Evolutionary conservation across 495 filamentous ascomycete genomes (phyloP), one percentile per base, ranked within the genome.

Genomic region (Penicillium crystallinum): DNA sequence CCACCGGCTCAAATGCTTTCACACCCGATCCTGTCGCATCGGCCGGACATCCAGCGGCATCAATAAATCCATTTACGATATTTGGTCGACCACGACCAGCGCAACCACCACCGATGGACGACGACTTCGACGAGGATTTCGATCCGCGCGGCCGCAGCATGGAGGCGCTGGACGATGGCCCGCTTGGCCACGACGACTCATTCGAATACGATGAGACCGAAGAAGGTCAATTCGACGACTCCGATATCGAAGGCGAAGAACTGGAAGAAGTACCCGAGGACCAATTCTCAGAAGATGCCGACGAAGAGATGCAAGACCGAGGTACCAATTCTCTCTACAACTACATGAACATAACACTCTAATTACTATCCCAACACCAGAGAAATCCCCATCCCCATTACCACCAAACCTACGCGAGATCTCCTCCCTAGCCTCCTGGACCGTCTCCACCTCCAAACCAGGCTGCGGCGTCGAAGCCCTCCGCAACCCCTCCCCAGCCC

Each of bases 381-480:
- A 69, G 33, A 54, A 53, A 57, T 70, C 74, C 0, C 63, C 66
- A 11, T 69, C 73, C 10, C 74, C 74, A 2, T 53, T 74, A 7
- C 72, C 74, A 0, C 60, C 59, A 2, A 73, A 75, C 40, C 78
- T 95, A 43, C 91, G 90, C 64, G 92, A 97, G 63, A 97, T 97
- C 70, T 92, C 89, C 57, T 90, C 91, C 49, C 84, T 98, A 33
- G 93, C 92, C 19, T 90, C 87, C 44, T 97, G 93, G 82, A 92
- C 89, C 12, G 91, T 97, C 53, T 88, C 84, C 54, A 91, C 88
- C 55, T 84, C 84, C 65, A 97, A 97, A 72, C 93, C 91, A 1
- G 91, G 90, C 49, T 95, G 88, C 65, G 90, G 90, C 31, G 85
- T 96, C 38, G 79, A 85, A 27, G 89, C 92, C 56, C 84, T 98